Percentiles rank a stretch among this genome's conserved stretches.
phyloP scores from a whole-genome alignment of 495 filamentous ascomycete genomes.

The Xylaria acuta region DNA sequence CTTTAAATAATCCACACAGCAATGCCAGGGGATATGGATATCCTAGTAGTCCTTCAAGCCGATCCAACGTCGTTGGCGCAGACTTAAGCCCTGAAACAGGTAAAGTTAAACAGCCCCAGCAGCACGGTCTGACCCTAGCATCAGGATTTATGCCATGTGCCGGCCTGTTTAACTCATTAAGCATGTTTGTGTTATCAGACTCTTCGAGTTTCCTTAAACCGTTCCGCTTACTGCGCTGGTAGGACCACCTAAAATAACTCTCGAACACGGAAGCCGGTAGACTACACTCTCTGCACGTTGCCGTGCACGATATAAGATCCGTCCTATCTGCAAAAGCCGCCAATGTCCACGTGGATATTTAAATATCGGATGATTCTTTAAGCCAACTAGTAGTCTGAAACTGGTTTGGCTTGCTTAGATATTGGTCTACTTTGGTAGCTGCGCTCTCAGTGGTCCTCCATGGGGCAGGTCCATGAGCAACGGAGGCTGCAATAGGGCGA shows the following conservation, averaged over 20 bases:
- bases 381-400: constrained; percentile 15
- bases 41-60: constrained; percentile 22
- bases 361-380: constrained; percentile 21
- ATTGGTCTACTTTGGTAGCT: constrained; percentile 4
- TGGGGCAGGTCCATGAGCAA: constrained; percentile 1
- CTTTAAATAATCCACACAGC: constrained; percentile 30
- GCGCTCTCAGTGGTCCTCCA: background rate
- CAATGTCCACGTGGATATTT: constrained; percentile 28
- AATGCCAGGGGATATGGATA: constrained; percentile 17
- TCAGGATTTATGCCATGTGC: constrained; percentile 29
- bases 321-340: constrained; percentile 18
- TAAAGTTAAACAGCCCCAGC: constrained; percentile 20
- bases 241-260: constrained; percentile 28
- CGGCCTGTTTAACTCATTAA: constrained; percentile 27
- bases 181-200: constrained; percentile 25
- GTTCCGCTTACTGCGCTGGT: constrained; percentile 15
- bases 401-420: constrained; percentile 15
- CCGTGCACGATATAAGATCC: constrained; percentile 27
- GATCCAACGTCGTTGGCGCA: constrained; percentile 24
- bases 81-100: constrained; percentile 23
- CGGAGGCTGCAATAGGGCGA: constrained; percentile 26
- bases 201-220: constrained; percentile 15
- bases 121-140: constrained; percentile 25
- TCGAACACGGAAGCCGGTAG: constrained; percentile 29
- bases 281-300: constrained; percentile 25